phyloP scores from a whole-genome alignment of 352 stramenopile species.

The Pythium brassicae region DNA sequence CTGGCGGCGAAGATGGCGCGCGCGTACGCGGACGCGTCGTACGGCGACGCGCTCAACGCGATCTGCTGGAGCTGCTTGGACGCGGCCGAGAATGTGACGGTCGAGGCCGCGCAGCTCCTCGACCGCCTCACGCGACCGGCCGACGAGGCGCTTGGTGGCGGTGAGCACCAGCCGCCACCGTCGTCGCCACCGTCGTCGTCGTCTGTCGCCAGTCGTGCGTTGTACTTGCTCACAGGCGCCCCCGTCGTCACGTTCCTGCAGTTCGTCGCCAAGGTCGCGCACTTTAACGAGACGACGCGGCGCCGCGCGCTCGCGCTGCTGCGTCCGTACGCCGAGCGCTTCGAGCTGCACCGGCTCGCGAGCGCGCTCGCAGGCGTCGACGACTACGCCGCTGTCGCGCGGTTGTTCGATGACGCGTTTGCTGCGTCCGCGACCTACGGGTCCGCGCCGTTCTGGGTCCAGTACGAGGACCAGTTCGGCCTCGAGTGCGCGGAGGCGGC shows the following conservation, averaged over 20 bases:
- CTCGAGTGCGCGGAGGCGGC: conserved; percentile 19
- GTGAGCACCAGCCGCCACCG: not conserved
- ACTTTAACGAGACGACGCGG: conserved; percentile 57
- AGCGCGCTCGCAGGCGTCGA: conserved; percentile 42
- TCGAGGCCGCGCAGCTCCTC: conserved; percentile 58
- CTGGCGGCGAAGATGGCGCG: conserved; percentile 45
- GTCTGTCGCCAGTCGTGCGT: conserved; percentile 26
- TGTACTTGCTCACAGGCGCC: conserved; percentile 55
- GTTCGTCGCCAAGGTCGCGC: conserved; percentile 60
- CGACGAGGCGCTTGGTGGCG: conserved; percentile 3
- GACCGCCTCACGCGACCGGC: conserved; percentile 49
- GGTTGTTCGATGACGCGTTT: conserved; percentile 41
- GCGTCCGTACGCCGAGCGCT: conserved; percentile 30
- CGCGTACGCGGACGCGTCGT: conserved; percentile 43
- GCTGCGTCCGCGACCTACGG: conserved; percentile 11
- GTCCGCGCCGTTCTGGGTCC: conserved; percentile 40
- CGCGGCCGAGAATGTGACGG: conserved; percentile 52
- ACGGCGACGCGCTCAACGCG: conserved; percentile 54
- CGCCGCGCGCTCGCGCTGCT: conserved; percentile 39
- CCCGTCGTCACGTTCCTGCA: conserved; percentile 59
- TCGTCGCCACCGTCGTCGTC: conserved; percentile 5
- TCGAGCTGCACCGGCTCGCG: conserved; percentile 50
- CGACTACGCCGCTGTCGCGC: conserved; percentile 28
- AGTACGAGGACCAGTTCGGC: conserved; percentile 50
- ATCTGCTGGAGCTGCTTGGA: conserved; percentile 76